Evolutionary conservation across 305 asterid genomes (phyloP), one percentile per base, ranked within the genome.

Genomic region (Fraxinus xanthoxyloides): DNA sequence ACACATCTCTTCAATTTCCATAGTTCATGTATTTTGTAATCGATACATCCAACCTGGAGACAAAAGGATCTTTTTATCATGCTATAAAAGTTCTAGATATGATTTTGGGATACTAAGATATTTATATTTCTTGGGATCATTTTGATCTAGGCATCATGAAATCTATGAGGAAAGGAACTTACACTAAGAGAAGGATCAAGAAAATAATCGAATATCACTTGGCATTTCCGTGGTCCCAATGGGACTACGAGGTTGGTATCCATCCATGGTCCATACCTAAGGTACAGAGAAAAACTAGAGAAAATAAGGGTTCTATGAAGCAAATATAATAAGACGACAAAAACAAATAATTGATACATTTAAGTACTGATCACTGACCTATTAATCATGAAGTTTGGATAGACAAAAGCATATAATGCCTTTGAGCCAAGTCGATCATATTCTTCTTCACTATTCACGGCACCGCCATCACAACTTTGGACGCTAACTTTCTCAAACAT

Each of bases 201-300:
- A 86, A 91, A 95, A 86, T 95, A 95, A 84, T 95, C 98, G 80
- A 93, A 92, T 81, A 92, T 85, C 87, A 95, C 97, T 87, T 85
- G 90, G 87, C 98, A 95, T 86, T 85, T 92, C 72, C 88, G 89
- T 78, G 94, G 94, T 77, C 98, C 97, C 83, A 92, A 69, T 35
- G 98, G 98, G 31, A 93, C 82, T 34, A 90, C 97, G 2, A 93
- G 92, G 81, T 95, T 95, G 38, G 98, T 93, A 87, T 93, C 98
- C 97, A 95, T 92, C 98, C 98, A 95, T 61, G 98, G 98, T 67
- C 97, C 98, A 19, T 95, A 95, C 86, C 98, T 95, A 83, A 30
- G 80, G 56, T 38, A 72, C 80, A 80, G 7, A 67, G 30, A 32
- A 28, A 31, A 48, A 72, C 48, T 74, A 26, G 8, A 61, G 46